Evolutionary conservation across 2,329 filamentous ascomycete genomes (phyloP).

Genomic region (Aspergillus unguis): DNA sequence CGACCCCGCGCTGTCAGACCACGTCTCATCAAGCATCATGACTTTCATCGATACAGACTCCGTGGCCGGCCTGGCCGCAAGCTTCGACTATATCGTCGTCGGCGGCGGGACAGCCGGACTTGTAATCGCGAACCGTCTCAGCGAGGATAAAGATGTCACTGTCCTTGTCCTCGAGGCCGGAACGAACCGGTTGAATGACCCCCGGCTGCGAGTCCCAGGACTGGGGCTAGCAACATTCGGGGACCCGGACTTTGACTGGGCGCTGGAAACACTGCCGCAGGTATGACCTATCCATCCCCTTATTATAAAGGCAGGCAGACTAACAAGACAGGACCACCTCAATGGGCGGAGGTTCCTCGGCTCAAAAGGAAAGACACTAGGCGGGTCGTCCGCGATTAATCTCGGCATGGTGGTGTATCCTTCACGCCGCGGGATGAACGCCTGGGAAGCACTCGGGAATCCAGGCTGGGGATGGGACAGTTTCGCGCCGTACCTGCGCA

Average conservation of each 20-base stretch:
- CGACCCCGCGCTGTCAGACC: too few species aligned
- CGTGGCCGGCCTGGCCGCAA: neutral
- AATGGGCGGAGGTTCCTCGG: constrained; percentile 41
- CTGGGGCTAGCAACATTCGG: constrained; percentile 18
- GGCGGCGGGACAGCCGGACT: constrained; percentile 34
- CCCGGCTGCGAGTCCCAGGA: constrained; percentile 22
- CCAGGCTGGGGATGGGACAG: constrained; percentile 45
- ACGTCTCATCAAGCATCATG: neutral
- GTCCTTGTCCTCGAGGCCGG: constrained; percentile 32
- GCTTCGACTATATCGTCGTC: constrained; percentile 15
- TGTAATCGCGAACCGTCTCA: constrained; percentile 31
- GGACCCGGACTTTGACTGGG: constrained; percentile 26
- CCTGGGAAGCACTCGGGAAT: constrained; percentile 47
- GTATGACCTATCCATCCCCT: neutral
- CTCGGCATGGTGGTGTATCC: constrained; percentile 29
- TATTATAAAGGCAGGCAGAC: neutral
- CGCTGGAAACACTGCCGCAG: constrained; percentile 23
- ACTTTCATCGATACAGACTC: neutral
- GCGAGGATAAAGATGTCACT: constrained; percentile 22
- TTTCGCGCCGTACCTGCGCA: constrained; percentile 51
- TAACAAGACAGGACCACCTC: constrained; percentile 22
- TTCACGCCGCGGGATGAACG: constrained; percentile 40
- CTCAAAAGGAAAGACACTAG: constrained; percentile 49
- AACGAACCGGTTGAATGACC: constrained; percentile 21
- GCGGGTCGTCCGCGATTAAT: constrained; percentile 49